Evolutionary conservation across 2,329 filamentous ascomycete genomes (phyloP), one percentile per base, ranked within the genome.

Genomic region (Ceratocystis cubensis): DNA sequence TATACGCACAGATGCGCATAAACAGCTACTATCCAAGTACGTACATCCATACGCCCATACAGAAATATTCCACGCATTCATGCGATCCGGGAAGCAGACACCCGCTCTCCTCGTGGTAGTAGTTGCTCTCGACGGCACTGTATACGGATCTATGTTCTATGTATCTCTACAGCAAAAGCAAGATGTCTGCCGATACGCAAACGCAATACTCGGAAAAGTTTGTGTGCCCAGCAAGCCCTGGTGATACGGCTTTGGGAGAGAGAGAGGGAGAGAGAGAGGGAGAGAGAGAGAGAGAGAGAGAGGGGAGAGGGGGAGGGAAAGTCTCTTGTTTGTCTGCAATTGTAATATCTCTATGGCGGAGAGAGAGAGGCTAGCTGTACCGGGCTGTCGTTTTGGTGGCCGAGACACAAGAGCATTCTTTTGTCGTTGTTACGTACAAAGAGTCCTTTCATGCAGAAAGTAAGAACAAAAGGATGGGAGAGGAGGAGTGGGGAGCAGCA

Each of bases 191-290:
- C 30, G 56, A 59, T 59, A 59, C 28, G 56, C 56, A 59, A 41
- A 37, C 30, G 56, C 17, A 59, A 30, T 59, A 59, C 56, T 59
- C 56, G 37, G 56, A 59, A 59, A 28, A n/a, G 56, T 59, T 59
- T 59, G 56, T 59, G 56, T 59, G 28, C 30, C 56, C 30, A 37
- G 28, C 56, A 15, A n/a, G 5, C 8, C 4, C 13, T 59, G 56
- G 56, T 59, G 28, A 30, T 59, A 59, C 56, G 17, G 15, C 56
- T 3, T 17, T 10, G 25, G 56, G 15, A 3, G n/a, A 25, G 48
- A 22, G 50, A 53, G 20, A 22, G 22, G 2, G 22, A 22, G 22
- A 22, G 22, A 22, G 22, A 22, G 48, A 2, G 50, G 4, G 33
- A 22, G 22, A 22, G 22, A 22, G 22, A 22, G 22, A 22, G 22